Evolutionary conservation across 805 yeast genomes (phyloP), one percentile per base, ranked within the genome.

Genomic region (Pichia sporocuriosa): DNA sequence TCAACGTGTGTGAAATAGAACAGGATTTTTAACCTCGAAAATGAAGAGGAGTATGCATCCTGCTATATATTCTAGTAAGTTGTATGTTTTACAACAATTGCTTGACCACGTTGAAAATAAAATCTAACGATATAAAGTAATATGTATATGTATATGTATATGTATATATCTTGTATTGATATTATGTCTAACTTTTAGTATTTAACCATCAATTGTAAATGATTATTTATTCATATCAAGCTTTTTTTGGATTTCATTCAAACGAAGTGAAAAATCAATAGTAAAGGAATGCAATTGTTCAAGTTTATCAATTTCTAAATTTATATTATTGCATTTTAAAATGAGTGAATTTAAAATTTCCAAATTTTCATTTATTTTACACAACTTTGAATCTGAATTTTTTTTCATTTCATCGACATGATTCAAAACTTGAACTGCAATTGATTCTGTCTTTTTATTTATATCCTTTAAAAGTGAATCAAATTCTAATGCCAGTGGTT

Each of bases 381-480:
- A 43, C 2, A 61, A 49, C 17, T 55, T 58, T 8, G 26, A 16
- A 26, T 56, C 59, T 27, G 56, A 53, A 17, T 51, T 41, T 6
- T 35, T 35, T 38, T 57, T 56, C 10, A 55, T 50, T 5, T 51
- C 50, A 6, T 51, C 35, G 2, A 63, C 57, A 35, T 56, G 56
- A 6, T 48, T 36, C 15, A 51, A 56, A 2, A 63, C 57, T 33
- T 52, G 50, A 28, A 58, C 57, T 11, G 63, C 50, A n/a, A 63
- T 57, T 2, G 66, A 61, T 19, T 68, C 60, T 6, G 82, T 69
- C 23, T 32, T 17, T 46, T 78, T 84, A 35, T 71, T 69, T 38
- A 84, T 79, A 54, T 75, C 77, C 61, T 66, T 79, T 55, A 82
- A 56, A 30, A 84, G 58, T 50, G 81, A 79, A 51, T 84, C 90